These are phyloP conservation scores for Trichoderma harzianum DNA, from an alignment of 2,329 filamentous ascomycete genomes.

Conservation along the genomic window DNA sequence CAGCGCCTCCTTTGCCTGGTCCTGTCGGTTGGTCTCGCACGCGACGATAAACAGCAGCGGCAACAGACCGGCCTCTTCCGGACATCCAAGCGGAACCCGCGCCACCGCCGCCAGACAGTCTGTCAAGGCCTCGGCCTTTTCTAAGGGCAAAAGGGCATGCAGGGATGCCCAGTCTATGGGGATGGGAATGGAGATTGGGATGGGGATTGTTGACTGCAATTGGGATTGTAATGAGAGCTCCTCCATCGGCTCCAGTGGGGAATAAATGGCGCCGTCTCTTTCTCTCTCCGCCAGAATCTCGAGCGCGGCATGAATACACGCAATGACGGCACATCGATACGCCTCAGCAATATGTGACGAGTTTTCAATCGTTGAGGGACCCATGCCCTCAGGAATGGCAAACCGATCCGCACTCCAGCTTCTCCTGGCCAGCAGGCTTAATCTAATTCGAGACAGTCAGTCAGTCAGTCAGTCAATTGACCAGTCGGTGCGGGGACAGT, in stretches of 20 bases:
- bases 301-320: slow-evolving; percentile 3
- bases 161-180: slow-evolving; percentile 1
- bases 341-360: slow-evolving; percentile 2
- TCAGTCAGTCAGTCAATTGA: not conserved
- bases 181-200: too few relatives aligned
- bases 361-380: slow-evolving; percentile 2
- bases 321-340: slow-evolving; percentile 8
- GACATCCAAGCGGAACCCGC: slow-evolving; percentile 4
- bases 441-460: not conserved
- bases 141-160: not conserved
- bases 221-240: not conserved
- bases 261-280: not conserved
- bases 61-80: slow-evolving; percentile 9
- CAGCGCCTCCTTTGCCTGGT: not conserved
- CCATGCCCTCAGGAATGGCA: slow-evolving; percentile 12
- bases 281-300: not conserved
- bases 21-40: not conserved
- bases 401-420: slow-evolving; percentile 10
- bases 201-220: not conserved
- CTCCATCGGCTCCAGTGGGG: not conserved
- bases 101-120: slow-evolving; percentile 7
- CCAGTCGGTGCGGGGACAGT: not conserved
- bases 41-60: slow-evolving; percentile 12
- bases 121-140: not conserved
- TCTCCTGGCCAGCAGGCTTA: not conserved